phyloP scores from a whole-genome alignment of 306 rosid species.

The Vigna mungo region DNA sequence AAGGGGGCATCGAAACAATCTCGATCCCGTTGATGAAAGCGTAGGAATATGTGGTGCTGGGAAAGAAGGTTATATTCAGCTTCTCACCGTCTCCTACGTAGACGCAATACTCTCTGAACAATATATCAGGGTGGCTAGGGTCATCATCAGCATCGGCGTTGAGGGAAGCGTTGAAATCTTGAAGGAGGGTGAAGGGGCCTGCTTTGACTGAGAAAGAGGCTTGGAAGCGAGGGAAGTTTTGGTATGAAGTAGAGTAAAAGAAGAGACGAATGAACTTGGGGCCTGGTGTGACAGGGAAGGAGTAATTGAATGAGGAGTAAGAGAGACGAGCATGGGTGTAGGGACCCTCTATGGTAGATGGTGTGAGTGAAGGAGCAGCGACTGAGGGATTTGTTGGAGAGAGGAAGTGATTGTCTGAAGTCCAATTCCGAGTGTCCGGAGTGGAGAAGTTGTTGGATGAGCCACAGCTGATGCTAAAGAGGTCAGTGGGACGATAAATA shows the following conservation, averaged over 20 bases:
- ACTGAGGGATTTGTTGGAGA: neutral
- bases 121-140: neutral
- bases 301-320: conserved; percentile 50
- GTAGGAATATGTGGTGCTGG: neutral
- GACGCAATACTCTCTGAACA: conserved; percentile 46
- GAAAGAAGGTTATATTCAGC: neutral
- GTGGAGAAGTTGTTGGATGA: neutral
- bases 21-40: conserved; percentile 14
- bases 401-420: neutral
- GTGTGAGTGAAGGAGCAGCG: neutral
- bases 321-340: conserved; percentile 37
- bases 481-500: neutral
- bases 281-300: conserved; percentile 31
- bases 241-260: conserved; percentile 37
- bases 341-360: neutral
- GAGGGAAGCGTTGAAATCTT: conserved; percentile 42
- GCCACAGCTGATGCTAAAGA: neutral
- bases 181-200: conserved; percentile 40
- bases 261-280: conserved; percentile 42
- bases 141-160: conserved; percentile 13
- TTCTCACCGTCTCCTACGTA: neutral
- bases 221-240: neutral
- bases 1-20: neutral
- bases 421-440: neutral
- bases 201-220: conserved; percentile 44